phyloP scores from a whole-genome alignment of 2,329 filamentous ascomycete species.

The Ophiosphaerella narmari region DNA sequence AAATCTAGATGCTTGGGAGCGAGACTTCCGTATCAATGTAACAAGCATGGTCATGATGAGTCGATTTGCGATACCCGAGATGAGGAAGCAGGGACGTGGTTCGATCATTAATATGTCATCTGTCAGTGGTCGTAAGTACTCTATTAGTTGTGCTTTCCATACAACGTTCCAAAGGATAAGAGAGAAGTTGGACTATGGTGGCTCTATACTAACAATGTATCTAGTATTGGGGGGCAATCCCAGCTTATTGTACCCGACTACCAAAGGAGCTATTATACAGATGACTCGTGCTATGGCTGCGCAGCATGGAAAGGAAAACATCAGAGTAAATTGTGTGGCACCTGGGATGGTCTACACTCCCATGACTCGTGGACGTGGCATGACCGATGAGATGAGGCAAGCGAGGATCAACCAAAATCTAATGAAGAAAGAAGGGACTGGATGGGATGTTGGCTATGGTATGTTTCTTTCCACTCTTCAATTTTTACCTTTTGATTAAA shows the following conservation, averaged over 20 bases:
- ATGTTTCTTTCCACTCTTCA: too few relatives aligned
- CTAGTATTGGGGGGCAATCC: conserved; percentile 67
- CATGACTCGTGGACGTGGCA: conserved; percentile 26
- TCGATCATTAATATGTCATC: conserved; percentile 84
- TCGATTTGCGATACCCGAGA: conserved; percentile 73
- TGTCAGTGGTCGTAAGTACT: conserved; percentile 64
- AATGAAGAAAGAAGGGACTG: conserved; percentile 24
- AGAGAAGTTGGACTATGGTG: too few relatives aligned
- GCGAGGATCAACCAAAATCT: conserved; percentile 29
- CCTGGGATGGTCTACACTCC: conserved; percentile 61
- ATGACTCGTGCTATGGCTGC: conserved; percentile 77
- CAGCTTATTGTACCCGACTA: conserved; percentile 75
- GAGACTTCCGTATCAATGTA: conserved; percentile 72
- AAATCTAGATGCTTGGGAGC: conserved; percentile 59
- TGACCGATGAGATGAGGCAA: conserved; percentile 32
- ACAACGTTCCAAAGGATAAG: too few relatives aligned
- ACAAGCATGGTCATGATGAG: conserved; percentile 76
- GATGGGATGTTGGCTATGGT: conserved; percentile 20
- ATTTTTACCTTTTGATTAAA: too few relatives aligned
- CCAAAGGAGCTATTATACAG: conserved; percentile 73
- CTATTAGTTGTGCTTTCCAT: too few relatives aligned
- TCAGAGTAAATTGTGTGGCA: conserved; percentile 72
- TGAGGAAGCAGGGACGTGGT: conserved; percentile 63
- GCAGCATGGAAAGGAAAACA: conserved; percentile 70
- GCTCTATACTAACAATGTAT: too few relatives aligned